These are phyloP conservation scores for Calycina herbarum DNA, from an alignment of 2,329 filamentous ascomycete genomes.

Conservation along the genomic window DNA sequence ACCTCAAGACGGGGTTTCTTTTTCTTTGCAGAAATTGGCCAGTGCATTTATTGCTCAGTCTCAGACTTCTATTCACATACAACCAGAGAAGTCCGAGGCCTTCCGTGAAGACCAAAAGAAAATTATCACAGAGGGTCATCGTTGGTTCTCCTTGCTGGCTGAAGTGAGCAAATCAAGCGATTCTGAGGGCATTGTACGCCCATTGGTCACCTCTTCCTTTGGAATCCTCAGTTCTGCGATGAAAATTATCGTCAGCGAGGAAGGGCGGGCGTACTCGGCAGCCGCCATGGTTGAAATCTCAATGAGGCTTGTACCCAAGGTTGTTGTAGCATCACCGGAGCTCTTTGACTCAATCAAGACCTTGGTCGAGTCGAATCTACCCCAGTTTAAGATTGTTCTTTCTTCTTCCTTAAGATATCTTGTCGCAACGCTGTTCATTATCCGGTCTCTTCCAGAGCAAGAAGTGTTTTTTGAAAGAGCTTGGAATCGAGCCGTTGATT, in stretches of 20 bases:
- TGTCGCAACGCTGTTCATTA: slow-evolving; percentile 61
- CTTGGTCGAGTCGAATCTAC: slow-evolving; percentile 57
- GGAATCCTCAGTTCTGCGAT: slow-evolving; percentile 42
- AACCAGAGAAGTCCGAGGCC: slow-evolving; percentile 61
- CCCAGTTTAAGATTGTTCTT: slow-evolving; percentile 55
- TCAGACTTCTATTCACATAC: slow-evolving; percentile 70
- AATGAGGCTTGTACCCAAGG: slow-evolving; percentile 44
- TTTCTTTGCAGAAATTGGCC: slow-evolving; percentile 64
- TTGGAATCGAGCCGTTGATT: slow-evolving; percentile 42
- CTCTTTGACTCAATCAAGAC: slow-evolving; percentile 47
- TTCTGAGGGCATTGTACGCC: slow-evolving; percentile 23
- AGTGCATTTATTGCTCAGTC: slow-evolving; percentile 64
- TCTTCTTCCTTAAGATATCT: slow-evolving; percentile 70
- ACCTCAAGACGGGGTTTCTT: slow-evolving; percentile 49
- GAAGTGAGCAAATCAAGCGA: slow-evolving; percentile 37
- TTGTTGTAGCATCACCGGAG: slow-evolving; percentile 43
- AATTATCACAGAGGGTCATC: slow-evolving; percentile 64
- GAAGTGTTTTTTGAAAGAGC: slow-evolving; percentile 26
- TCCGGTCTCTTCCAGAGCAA: slow-evolving; percentile 47
- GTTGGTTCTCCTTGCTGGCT: slow-evolving; percentile 58
- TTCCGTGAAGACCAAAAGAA: slow-evolving; percentile 12
- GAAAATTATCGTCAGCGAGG: slow-evolving; percentile 49
- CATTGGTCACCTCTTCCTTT: slow-evolving; percentile 22
- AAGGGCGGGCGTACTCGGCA: slow-evolving; percentile 68
- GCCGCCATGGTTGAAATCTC: slow-evolving; percentile 57